Conservation (phyloP, 2,329 filamentous ascomycete species). For the Talaromyces sp. region DNA sequence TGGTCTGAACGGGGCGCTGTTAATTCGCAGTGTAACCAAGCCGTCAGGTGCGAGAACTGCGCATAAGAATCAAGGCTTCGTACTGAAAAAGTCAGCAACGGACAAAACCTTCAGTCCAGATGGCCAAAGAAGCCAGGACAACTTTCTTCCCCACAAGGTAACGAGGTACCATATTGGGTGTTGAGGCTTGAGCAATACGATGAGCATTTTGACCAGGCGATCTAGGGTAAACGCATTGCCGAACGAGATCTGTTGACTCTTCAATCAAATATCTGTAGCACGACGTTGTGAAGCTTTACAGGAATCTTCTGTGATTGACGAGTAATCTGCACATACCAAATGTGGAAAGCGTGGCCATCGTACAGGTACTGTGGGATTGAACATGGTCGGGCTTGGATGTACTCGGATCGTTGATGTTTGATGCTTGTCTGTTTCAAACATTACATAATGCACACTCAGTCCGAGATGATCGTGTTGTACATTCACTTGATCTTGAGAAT, state of each 20-base stretch:
- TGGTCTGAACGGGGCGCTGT: no score
- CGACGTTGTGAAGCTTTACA: not conserved
- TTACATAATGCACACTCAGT: not conserved
- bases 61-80: not conserved
- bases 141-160: not conserved
- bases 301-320: not conserved
- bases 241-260: not conserved
- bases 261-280: no score
- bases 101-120: not conserved
- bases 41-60: not conserved
- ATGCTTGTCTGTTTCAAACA: no score
- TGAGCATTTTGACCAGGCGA: not conserved
- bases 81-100: not conserved
- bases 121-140: not conserved
- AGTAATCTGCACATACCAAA: not conserved
- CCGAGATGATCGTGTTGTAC: not conserved
- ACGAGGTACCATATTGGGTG: not conserved
- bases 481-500: not conserved
- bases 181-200: not conserved
- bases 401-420: not conserved
- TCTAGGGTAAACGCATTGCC: not conserved
- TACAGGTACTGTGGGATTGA: not conserved
- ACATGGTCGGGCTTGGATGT: not conserved
- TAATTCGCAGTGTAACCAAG: not conserved
- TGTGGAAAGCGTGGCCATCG: not conserved